Evolutionary conservation across 2,329 filamentous ascomycete species (phyloP).

Genomic region (Pseudogymnoascus sp.): DNA sequence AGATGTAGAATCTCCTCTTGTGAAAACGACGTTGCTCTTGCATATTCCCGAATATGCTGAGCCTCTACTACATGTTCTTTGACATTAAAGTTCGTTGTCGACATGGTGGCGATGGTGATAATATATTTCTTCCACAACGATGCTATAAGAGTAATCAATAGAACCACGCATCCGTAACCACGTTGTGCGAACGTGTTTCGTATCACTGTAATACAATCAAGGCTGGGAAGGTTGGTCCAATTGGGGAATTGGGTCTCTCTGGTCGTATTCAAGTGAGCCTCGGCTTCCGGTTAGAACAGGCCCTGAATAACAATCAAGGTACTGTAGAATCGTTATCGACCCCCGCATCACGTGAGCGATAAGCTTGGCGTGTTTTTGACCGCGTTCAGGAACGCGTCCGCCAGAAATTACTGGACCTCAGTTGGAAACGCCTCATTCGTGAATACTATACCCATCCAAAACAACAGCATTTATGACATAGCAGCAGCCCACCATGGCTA

Average conservation of each 20-base stretch:
- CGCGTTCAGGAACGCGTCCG: conserved; percentile 3
- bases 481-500: neutral
- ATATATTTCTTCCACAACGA: neutral
- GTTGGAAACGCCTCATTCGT: neutral
- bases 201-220: neutral
- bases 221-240: neutral
- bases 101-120: conserved; percentile 13
- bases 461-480: conserved; percentile 2
- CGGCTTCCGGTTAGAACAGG: neutral
- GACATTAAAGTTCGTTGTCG: conserved; percentile 48
- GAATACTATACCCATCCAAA: conserved; percentile 7
- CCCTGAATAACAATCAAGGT: neutral
- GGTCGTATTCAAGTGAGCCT: neutral
- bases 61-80: conserved; percentile 66
- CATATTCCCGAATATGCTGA: conserved; percentile 77
- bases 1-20: conserved; percentile 71
- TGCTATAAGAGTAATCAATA: neutral
- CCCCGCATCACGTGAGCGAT: neutral
- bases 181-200: neutral
- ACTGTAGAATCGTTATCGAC: neutral
- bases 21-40: conserved; percentile 60
- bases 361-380: neutral
- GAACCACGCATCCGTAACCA: neutral
- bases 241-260: neutral
- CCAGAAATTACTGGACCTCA: conserved; percentile 5